Evolutionary conservation across 306 rosid species (phyloP).

Genomic region (Gynostemma pentaphyllum): DNA sequence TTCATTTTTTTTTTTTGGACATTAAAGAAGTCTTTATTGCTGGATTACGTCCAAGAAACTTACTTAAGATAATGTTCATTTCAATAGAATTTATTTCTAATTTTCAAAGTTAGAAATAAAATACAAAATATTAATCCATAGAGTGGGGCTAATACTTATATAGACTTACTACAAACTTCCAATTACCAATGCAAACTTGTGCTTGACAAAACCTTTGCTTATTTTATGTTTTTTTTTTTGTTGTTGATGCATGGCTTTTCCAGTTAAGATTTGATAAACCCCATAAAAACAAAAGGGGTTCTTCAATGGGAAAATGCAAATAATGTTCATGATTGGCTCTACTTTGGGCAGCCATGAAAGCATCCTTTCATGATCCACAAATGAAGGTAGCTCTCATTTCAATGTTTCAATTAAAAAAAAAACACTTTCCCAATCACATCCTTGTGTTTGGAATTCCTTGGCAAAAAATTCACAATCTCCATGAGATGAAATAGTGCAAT

Average conservation of each 20-base stretch:
- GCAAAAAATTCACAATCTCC: slow-evolving; percentile 7
- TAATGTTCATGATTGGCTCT: slow-evolving; percentile 10
- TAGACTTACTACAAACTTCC: neutral
- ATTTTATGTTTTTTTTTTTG: slow-evolving; percentile 2
- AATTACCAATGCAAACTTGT: slow-evolving; percentile 4
- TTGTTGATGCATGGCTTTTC: slow-evolving; percentile 4
- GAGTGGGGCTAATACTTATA: too few species aligned
- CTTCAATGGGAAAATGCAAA: neutral
- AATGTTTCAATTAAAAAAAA: slow-evolving; percentile 6
- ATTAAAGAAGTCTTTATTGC: too few species aligned
- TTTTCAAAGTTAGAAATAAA: too few species aligned
- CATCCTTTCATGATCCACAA: slow-evolving; percentile 14
- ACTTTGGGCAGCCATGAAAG: slow-evolving; percentile 1
- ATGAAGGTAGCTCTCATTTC: slow-evolving; percentile 9
- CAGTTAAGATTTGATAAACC: slow-evolving; percentile 7
- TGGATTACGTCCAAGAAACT: too few species aligned
- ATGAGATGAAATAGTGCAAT: neutral
- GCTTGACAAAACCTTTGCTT: neutral
- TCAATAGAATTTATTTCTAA: too few species aligned
- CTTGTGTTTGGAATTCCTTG: neutral
- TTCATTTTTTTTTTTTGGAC: too few species aligned
- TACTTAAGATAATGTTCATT: too few species aligned
- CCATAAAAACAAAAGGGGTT: neutral
- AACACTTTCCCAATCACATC: slow-evolving; percentile 2
- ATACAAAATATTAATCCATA: too few species aligned